Percentiles rank a stretch among this genome's conserved stretches.
These are phyloP conservation scores for Cryptosporidium meleagridis DNA, from an alignment of 169 alveolate species.

Conservation along the genomic window DNA sequence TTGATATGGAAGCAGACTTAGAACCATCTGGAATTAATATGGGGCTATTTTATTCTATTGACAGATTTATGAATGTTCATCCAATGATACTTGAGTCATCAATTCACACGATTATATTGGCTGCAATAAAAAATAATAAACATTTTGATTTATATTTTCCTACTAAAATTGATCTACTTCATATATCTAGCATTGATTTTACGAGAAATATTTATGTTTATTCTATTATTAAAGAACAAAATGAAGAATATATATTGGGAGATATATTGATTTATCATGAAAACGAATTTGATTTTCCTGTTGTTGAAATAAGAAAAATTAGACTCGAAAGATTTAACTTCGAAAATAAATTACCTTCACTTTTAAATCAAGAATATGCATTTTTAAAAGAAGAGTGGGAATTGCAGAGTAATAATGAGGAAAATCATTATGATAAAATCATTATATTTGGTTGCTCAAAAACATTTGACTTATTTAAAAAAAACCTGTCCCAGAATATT, in stretches of 20 bases:
- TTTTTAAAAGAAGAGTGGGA: slow-evolving; percentile 48
- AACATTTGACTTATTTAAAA: slow-evolving; percentile 2
- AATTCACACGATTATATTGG: slow-evolving; percentile 26
- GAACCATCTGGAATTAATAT: slow-evolving; percentile 69
- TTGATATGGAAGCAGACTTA: not conserved
- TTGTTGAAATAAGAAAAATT: slow-evolving; percentile 50
- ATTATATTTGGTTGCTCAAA: not conserved
- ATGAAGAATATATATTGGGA: slow-evolving; percentile 9
- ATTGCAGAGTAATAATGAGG: not conserved
- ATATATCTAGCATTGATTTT: not conserved
- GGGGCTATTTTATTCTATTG: slow-evolving; percentile 54
- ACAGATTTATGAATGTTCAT: slow-evolving; percentile 68
- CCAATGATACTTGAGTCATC: slow-evolving; percentile 55
- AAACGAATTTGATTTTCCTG: not conserved
- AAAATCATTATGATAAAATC: slow-evolving; percentile 16
- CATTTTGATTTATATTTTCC: slow-evolving; percentile 11
- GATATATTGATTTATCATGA: slow-evolving; percentile 18
- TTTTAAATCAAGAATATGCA: not conserved
- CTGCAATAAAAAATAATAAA: slow-evolving; percentile 21
- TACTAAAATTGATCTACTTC: slow-evolving; percentile 2
- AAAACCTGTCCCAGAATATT: not conserved
- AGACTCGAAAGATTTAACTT: slow-evolving; percentile 1
- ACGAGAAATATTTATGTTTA: not conserved
- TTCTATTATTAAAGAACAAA: not conserved
- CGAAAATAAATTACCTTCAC: not conserved